Evolutionary conservation across 1,284 basidiomycete genomes (phyloP), one percentile per base, ranked within the genome.

Genomic region (Ceratobasidium papillatum): DNA sequence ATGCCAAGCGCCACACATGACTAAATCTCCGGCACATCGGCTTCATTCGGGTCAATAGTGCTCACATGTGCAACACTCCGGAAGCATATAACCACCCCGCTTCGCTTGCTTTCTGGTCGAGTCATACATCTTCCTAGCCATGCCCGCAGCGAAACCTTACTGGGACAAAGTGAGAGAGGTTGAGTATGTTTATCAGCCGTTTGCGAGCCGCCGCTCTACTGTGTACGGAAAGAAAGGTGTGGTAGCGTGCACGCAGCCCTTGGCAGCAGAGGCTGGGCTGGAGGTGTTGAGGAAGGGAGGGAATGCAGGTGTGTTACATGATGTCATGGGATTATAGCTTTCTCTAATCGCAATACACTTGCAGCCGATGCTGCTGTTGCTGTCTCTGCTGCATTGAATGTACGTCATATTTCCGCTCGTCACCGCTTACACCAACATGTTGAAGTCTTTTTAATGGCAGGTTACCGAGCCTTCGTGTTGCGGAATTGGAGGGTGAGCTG

Each of bases 231-330:
- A 91, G 3, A 96, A 96, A 81, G 96, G 95, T 8, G 84, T 96
- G 38, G 93, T 98, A 1, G 88, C 94, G 5, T 92, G 91, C n/a
- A 93, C 94, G 22, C 95, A 98, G 81, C 95, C 96, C 47, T 85
- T 98, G 27, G 96, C 96, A 0, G 89, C 91, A 9, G 91, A 93
- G 80, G 95, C 93, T 8, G 96, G 96, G 0, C 83, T 98, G 51
- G 94, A 96, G 82, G 92, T 98, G 75, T 84, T 98, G 45, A 87
- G 91, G 74, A 91, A 91, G 80, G 96, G 96, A 17, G 96, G 96
- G 49, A 98, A 98, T 83, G 96, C 96, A 76, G 95, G 91, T 91
- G 79, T 52, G 82, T 32, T 14, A 3, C 17, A 36, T 49, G 11
- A 1, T 32, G 12, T 14, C 14, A 2, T 32, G 3, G 9, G 34